A percentile compares a stretch with the other conserved stretches of the same genome.
Conservation (phyloP, 2,329 filamentous ascomycete species). For the Neurospora sp. region DNA sequence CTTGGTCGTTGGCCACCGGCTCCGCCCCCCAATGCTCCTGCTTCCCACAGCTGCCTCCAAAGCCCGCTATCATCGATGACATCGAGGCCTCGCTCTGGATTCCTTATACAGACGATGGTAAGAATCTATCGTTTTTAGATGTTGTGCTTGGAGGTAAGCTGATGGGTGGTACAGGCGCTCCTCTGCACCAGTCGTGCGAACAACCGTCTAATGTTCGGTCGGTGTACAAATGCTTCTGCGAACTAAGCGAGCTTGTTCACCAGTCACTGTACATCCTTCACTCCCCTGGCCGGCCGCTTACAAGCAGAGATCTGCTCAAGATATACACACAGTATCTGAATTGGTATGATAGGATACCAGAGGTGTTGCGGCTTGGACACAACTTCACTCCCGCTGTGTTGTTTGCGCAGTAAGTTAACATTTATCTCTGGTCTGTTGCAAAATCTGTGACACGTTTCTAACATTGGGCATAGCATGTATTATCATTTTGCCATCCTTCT, state of each 20-base stretch:
- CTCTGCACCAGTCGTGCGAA: conserved; percentile 43
- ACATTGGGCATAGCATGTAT: conserved; percentile 45
- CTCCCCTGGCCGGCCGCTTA: conserved; percentile 55
- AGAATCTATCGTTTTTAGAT: conserved; percentile 12
- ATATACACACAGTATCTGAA: conserved; percentile 59
- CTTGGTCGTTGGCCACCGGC: conserved; percentile 55
- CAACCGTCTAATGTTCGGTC: conserved; percentile 60
- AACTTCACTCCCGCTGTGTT: conserved; percentile 65
- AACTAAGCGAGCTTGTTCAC: conserved; percentile 64
- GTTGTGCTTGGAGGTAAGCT: background rate
- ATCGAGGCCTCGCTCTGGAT: conserved; percentile 52
- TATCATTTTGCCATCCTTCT: conserved; percentile 61
- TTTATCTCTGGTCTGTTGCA: background rate
- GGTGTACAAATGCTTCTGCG: conserved; percentile 58
- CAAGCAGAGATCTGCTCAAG: conserved; percentile 50
- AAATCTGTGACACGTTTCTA: conserved; percentile 4
- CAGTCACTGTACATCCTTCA: conserved; percentile 63
- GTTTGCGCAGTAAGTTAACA: conserved; percentile 56
- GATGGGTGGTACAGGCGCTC: conserved; percentile 26
- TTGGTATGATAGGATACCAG: conserved; percentile 61
- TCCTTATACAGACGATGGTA: conserved; percentile 48
- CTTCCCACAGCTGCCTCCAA: conserved; percentile 45
- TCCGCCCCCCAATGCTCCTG: conserved; percentile 50
- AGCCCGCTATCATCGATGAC: conserved; percentile 48
- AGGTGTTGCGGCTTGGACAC: conserved; percentile 51